Evolutionary conservation across 345 rosid genomes (phyloP).

Genomic region (Aquilaria yunnanensis): DNA sequence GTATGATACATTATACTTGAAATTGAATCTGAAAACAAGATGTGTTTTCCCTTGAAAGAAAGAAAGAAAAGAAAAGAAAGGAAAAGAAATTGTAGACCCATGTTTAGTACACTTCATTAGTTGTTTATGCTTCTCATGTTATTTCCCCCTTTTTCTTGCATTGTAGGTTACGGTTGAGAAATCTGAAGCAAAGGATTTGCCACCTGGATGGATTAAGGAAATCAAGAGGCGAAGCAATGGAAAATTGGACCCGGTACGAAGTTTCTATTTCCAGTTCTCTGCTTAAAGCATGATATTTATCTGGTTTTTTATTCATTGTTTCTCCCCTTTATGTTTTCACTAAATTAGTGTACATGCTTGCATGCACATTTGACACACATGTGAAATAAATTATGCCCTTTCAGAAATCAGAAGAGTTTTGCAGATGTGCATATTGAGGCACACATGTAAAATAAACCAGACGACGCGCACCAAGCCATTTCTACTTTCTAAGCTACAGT

Average conservation of each 20-base stretch:
- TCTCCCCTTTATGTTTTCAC: background rate
- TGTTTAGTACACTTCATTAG: too few species aligned
- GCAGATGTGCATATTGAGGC: background rate
- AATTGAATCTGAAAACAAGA: too few species aligned
- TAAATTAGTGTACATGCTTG: background rate
- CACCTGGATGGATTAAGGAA: conserved; percentile 38
- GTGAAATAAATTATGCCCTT: background rate
- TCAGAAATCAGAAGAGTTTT: background rate
- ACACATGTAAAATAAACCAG: background rate
- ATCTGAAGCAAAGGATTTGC: conserved; percentile 22
- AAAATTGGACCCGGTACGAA: conserved; percentile 29
- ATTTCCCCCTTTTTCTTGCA: too few species aligned
- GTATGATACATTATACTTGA: too few species aligned
- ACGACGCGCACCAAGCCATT: background rate
- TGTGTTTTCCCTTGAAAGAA: too few species aligned
- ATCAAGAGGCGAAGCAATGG: conserved; percentile 18
- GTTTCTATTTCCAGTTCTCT: conserved; percentile 1
- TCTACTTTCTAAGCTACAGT: background rate
- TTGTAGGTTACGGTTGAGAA: conserved; percentile 24
- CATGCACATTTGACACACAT: background rate
- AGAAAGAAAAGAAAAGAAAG: too few species aligned
- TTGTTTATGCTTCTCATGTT: too few species aligned
- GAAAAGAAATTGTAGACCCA: too few species aligned
- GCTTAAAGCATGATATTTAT: too few species aligned
- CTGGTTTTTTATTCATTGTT: background rate